Conservation (phyloP, 768 basidiomycete genomes). For the Neoboletus magnificus region DNA sequence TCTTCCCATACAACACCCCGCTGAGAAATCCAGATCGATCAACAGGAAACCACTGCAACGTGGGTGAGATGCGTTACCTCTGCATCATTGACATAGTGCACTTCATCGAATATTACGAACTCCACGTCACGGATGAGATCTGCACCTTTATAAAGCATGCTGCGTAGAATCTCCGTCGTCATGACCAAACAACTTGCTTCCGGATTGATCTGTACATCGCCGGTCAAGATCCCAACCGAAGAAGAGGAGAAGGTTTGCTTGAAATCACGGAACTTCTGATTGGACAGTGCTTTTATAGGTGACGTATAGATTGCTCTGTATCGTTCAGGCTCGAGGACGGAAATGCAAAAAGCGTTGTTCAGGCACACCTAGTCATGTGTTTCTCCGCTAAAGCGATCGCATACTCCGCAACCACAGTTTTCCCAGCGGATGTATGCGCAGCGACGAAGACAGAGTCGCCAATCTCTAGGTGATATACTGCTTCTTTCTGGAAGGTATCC, state of each 20-base stretch:
- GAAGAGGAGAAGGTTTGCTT: slow-evolving; percentile 91
- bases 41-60: slow-evolving; percentile 2
- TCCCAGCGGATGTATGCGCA: slow-evolving; percentile 98
- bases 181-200: slow-evolving; percentile 97
- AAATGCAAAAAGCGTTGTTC: slow-evolving; percentile 11
- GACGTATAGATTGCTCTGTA: slow-evolving; percentile 95
- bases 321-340: slow-evolving; percentile 4
- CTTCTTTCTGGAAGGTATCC: slow-evolving; percentile 98
- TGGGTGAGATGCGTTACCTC: slow-evolving; percentile 58
- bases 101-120: slow-evolving; percentile 99
- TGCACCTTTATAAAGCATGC: slow-evolving; percentile 98
- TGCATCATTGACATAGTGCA: slow-evolving; percentile 98
- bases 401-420: slow-evolving; percentile 98
- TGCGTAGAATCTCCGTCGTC: slow-evolving; percentile 96
- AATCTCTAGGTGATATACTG: slow-evolving; percentile 94
- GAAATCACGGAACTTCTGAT: slow-evolving; percentile 99
- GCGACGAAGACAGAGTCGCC: slow-evolving; percentile 99
- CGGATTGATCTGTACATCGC: slow-evolving; percentile 98
- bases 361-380: slow-evolving; percentile 92
- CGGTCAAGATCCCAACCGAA: slow-evolving; percentile 94
- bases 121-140: slow-evolving; percentile 98
- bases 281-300: slow-evolving; percentile 97
- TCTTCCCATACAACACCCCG: slow-evolving; percentile 99
- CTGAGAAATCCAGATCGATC: slow-evolving; percentile 41
- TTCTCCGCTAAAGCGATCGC: slow-evolving; percentile 95